phyloP scores from a whole-genome alignment of 352 stramenopile species.

The Globisporangium okanoganense region DNA sequence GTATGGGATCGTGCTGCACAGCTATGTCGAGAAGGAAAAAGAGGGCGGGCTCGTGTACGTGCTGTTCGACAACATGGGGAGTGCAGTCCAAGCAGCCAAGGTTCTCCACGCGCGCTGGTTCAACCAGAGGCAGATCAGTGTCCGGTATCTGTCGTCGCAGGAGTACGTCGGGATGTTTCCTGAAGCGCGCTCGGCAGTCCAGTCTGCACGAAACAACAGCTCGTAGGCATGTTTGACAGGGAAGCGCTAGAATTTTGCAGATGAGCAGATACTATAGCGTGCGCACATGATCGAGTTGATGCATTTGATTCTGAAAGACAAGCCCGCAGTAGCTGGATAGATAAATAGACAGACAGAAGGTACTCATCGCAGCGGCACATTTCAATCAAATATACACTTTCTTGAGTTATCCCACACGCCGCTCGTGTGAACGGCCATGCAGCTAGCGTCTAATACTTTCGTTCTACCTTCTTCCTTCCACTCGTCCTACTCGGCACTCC shows the following conservation, averaged over 20 bases:
- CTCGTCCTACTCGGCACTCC: slow-evolving; percentile 22
- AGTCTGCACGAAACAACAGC: slow-evolving; percentile 40
- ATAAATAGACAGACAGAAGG: background rate
- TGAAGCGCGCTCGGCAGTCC: slow-evolving; percentile 63
- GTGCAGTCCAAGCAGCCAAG: slow-evolving; percentile 58
- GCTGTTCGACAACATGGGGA: slow-evolving; percentile 62
- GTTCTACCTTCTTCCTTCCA: background rate
- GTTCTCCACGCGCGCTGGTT: slow-evolving; percentile 89
- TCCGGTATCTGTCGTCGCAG: slow-evolving; percentile 80
- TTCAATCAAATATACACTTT: slow-evolving; percentile 14
- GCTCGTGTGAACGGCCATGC: background rate
- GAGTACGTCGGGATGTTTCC: slow-evolving; percentile 90
- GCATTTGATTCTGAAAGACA: slow-evolving; percentile 1
- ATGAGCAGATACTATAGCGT: background rate
- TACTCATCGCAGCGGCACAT: background rate
- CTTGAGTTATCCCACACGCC: slow-evolving; percentile 5
- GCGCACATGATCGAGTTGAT: background rate
- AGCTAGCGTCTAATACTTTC: slow-evolving; percentile 4
- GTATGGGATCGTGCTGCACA: slow-evolving; percentile 71
- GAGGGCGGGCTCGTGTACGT: slow-evolving; percentile 86
- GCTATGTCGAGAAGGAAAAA: slow-evolving; percentile 83
- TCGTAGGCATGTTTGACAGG: slow-evolving; percentile 10
- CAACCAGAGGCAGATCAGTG: slow-evolving; percentile 87
- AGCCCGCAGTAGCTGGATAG: background rate
- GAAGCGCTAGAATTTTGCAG: background rate